Conservation (phyloP, 495 filamentous ascomycete genomes). For the Paragyromitra xinjiangensis region DNA sequence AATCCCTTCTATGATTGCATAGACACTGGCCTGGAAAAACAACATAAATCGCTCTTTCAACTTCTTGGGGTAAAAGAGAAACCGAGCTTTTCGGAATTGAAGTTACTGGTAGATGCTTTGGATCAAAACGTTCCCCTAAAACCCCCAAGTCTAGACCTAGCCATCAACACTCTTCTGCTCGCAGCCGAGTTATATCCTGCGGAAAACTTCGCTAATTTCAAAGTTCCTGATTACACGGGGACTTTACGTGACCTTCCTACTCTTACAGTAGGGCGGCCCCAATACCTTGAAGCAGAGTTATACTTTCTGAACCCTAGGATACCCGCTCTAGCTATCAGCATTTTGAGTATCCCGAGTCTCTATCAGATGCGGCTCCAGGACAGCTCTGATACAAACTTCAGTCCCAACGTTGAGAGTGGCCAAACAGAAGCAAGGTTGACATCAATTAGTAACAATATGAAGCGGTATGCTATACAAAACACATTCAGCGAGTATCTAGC, state of each 20-base stretch:
- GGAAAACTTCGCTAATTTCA: constrained; percentile 22
- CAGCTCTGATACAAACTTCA: constrained; percentile 50
- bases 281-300: constrained; percentile 33
- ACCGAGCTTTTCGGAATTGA: constrained; percentile 49
- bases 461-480: constrained; percentile 57
- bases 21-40: neutral
- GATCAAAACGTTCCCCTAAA: constrained; percentile 31
- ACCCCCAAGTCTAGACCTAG: constrained; percentile 46
- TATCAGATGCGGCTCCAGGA: constrained; percentile 48
- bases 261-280: constrained; percentile 46
- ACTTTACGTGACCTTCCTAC: constrained; percentile 27
- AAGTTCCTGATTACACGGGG: constrained; percentile 43
- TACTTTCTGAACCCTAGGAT: constrained; percentile 56
- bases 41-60: constrained; percentile 32
- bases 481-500: constrained; percentile 61
- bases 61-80: constrained; percentile 47
- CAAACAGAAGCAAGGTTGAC: constrained; percentile 54
- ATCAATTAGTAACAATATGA: constrained; percentile 58
- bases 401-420: constrained; percentile 51
- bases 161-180: constrained; percentile 54
- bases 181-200: constrained; percentile 36
- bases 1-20: constrained; percentile 27
- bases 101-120: constrained; percentile 47
- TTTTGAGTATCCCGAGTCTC: constrained; percentile 54
- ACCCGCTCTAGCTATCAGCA: constrained; percentile 1